Evolutionary conservation across 2,329 filamentous ascomycete species (phyloP).

Genomic region (Fusarium goolgardi): DNA sequence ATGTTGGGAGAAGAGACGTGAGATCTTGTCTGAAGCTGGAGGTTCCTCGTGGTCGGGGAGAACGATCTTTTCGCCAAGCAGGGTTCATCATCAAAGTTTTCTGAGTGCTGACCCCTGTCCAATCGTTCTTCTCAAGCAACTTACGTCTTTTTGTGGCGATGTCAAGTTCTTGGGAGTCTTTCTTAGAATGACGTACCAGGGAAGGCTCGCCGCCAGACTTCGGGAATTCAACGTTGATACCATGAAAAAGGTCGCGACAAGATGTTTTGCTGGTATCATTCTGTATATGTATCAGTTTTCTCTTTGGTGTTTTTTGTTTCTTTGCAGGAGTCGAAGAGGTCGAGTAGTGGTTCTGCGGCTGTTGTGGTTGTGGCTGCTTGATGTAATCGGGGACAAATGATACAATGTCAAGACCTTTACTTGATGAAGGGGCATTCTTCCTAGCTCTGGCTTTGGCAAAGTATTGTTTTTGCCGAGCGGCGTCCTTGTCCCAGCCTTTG

Average conservation of each 20-base stretch:
- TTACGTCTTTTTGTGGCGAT: slow-evolving; percentile 43
- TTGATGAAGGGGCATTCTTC: slow-evolving; percentile 28
- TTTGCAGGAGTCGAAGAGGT: slow-evolving; percentile 2
- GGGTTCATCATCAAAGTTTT: slow-evolving; percentile 46
- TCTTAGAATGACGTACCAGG: neutral
- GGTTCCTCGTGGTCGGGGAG: neutral
- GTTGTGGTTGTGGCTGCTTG: slow-evolving; percentile 7
- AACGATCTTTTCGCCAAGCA: slow-evolving; percentile 21
- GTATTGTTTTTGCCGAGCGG: slow-evolving; percentile 52
- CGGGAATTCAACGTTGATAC: neutral
- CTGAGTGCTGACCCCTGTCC: slow-evolving; percentile 50
- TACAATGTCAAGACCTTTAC: neutral
- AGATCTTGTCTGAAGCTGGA: neutral
- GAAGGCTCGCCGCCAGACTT: slow-evolving; percentile 1
- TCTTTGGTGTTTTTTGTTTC: slow-evolving; percentile 19
- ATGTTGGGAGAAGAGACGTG: neutral
- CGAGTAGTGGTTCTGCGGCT: neutral
- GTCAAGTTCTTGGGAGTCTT: slow-evolving; percentile 10
- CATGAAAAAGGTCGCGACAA: neutral
- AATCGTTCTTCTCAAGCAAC: slow-evolving; percentile 47
- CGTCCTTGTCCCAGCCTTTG: slow-evolving; percentile 50
- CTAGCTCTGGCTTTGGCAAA: slow-evolving; percentile 53
- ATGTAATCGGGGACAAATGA: slow-evolving; percentile 49
- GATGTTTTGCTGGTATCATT: neutral
- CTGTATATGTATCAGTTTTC: slow-evolving; percentile 26